phyloP scores from a whole-genome alignment of 805 yeast species.

The Phaffomyces antillensis region DNA sequence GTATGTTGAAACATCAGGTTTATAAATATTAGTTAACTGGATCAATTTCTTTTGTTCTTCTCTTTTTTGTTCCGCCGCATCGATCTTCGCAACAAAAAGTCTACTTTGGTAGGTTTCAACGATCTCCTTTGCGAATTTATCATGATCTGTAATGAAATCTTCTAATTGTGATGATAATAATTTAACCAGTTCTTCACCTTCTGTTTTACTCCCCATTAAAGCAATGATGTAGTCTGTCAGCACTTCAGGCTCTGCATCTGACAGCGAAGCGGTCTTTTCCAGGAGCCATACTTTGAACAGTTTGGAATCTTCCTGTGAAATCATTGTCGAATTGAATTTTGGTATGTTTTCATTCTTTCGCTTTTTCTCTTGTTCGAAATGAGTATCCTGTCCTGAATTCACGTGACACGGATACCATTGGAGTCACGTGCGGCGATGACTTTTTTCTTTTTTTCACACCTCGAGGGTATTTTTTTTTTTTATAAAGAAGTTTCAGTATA shows the following conservation, averaged over 20 bases:
- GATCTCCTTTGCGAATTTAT: constrained; percentile 20
- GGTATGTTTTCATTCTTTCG: no score
- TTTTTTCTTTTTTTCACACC: no score
- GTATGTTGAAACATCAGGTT: constrained; percentile 10
- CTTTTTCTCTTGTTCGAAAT: no score
- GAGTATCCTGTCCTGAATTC: no score
- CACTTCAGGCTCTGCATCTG: constrained; percentile 36
- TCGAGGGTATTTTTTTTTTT: no score
- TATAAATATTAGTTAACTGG: constrained; percentile 8
- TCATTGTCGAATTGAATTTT: constrained; percentile 8
- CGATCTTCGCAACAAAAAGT: constrained; percentile 3
- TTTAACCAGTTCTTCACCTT: constrained; percentile 26
- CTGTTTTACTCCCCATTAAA: constrained; percentile 30
- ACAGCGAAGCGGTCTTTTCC: constrained; percentile 13
- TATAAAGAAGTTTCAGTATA: no score
- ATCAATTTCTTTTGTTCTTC: constrained; percentile 5
- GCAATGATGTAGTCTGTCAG: constrained; percentile 39
- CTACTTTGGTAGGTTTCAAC: constrained; percentile 18
- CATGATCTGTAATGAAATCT: constrained; percentile 32
- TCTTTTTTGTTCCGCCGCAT: constrained; percentile 4
- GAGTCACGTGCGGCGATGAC: no score
- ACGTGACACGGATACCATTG: no score
- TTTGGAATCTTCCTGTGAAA: constrained; percentile 9
- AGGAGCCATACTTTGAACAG: constrained; percentile 25
- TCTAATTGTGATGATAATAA: constrained; percentile 28